phyloP scores from a whole-genome alignment of 345 rosid genomes.

The Citrus glauca region DNA sequence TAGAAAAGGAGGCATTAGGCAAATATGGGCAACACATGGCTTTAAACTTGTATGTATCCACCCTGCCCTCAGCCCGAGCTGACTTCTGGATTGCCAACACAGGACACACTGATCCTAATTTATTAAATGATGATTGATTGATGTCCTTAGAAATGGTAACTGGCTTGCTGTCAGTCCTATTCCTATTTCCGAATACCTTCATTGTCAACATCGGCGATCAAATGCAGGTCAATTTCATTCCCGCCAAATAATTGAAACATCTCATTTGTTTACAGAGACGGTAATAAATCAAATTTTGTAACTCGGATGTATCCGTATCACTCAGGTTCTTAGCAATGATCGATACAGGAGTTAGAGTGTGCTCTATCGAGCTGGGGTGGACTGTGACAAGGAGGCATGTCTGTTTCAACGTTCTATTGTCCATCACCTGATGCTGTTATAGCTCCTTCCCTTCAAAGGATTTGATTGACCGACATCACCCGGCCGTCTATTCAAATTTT shows the following conservation, averaged over 20 bases:
- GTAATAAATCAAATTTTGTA: no score
- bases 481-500: slow-evolving; percentile 41
- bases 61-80: no score
- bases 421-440: slow-evolving; percentile 42
- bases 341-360: slow-evolving; percentile 49
- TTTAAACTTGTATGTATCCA: no score
- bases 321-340: slow-evolving; percentile 42
- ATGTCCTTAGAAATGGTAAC: slow-evolving; percentile 51
- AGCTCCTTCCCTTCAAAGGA: slow-evolving; percentile 30
- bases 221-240: slow-evolving; percentile 41
- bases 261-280: not conserved
- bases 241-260: not conserved
- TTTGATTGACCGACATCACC: slow-evolving; percentile 20
- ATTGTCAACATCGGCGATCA: slow-evolving; percentile 70
- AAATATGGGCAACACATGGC: no score
- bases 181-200: slow-evolving; percentile 45
- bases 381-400: slow-evolving; percentile 27
- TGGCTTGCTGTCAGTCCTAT: slow-evolving; percentile 70
- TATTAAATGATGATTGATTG: slow-evolving; percentile 63
- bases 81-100: not conserved
- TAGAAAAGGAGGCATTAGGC: no score
- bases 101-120: slow-evolving; percentile 64
- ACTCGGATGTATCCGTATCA: not conserved
- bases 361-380: slow-evolving; percentile 47
- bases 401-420: slow-evolving; percentile 42